Evolutionary conservation across 768 basidiomycete genomes (phyloP).

Genomic region (Amyloporia xantha): DNA sequence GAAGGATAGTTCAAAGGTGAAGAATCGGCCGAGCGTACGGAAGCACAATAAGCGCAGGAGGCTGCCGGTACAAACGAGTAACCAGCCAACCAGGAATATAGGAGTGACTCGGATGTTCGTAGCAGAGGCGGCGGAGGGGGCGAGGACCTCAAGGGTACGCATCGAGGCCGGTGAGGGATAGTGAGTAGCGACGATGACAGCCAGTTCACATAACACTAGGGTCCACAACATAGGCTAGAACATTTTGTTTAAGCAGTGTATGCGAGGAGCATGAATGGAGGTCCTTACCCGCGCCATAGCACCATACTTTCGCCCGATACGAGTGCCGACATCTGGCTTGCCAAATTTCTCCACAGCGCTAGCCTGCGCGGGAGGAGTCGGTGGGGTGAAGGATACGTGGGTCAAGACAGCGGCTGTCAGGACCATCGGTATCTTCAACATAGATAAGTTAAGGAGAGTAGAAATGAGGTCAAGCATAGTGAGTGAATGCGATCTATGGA

Average conservation of each 20-base stretch:
- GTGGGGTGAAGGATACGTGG: background rate
- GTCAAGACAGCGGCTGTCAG: background rate
- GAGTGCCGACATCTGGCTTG: background rate
- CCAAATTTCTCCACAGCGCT: background rate
- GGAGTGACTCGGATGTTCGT: constrained; percentile 6
- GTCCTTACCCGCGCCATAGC: background rate
- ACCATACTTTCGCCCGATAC: background rate
- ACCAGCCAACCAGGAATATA: constrained; percentile 11
- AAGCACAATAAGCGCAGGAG: constrained; percentile 15
- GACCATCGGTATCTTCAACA: background rate
- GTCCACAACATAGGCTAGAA: background rate
- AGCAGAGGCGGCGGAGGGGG: background rate
- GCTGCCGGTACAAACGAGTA: constrained; percentile 8
- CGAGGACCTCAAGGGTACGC: background rate
- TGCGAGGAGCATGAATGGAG: background rate
- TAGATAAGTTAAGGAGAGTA: too few species aligned
- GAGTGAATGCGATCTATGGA: too few species aligned
- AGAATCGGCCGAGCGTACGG: constrained; percentile 20
- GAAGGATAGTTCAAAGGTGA: constrained; percentile 23
- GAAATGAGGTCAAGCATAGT: too few species aligned
- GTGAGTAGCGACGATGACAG: background rate
- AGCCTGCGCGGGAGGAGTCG: background rate
- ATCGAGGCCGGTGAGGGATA: background rate
- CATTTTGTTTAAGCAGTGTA: background rate
- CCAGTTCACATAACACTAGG: background rate